Evolutionary conservation across 2,329 filamentous ascomycete genomes (phyloP), one percentile per base, ranked within the genome.

Genomic region (Sclerotinia trifoliorum): DNA sequence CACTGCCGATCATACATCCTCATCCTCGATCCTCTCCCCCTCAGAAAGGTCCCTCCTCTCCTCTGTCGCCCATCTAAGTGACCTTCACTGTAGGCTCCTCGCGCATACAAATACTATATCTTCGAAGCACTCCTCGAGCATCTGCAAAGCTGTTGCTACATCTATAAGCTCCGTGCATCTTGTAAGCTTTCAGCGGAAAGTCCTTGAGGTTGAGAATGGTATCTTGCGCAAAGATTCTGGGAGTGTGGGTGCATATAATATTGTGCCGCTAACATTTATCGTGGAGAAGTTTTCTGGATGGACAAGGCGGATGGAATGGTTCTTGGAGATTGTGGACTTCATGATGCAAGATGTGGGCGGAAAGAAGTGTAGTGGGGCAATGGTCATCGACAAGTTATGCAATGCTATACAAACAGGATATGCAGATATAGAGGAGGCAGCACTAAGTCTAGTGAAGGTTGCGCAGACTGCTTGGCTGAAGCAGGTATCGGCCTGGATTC

Each of bases 401-500:
- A 80, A 82, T 19, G 91, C 94, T 79, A 83, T 93, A 66, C 90
- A 93, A 77, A 98, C 94, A 8, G 95, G 95, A 19, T 98, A 96
- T 78, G 83, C 87, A 10, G 93, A 97, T 75, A 88, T 99, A 67
- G 92, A 94, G 76, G 86, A 88, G 68, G 89, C 91, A 51, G 90
- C 93, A 0, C 80, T 88, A 71, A 87, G 89, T 69, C 81, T 98
- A 48, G 85, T 92, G n/a, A 85, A 83, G 19, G 83, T 92, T 29
- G 94, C 93, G 0, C 94, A 99, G 80, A 90, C 87, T 42, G 91
- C 94, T 11, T 99, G 95, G 95, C 81, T 98, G 76, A 91, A 93
- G 78, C 93, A 97, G 76, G 84, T 96, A 15, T 91, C 93, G 5
- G 91, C 91, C 35, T 99, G 94, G 94, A 84, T 98, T 11, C 80